A percentile compares a stretch with the other conserved stretches of the same genome.
These are phyloP conservation scores for Lactarius tabidus DNA, from an alignment of 768 basidiomycete genomes.

Conservation along the genomic window DNA sequence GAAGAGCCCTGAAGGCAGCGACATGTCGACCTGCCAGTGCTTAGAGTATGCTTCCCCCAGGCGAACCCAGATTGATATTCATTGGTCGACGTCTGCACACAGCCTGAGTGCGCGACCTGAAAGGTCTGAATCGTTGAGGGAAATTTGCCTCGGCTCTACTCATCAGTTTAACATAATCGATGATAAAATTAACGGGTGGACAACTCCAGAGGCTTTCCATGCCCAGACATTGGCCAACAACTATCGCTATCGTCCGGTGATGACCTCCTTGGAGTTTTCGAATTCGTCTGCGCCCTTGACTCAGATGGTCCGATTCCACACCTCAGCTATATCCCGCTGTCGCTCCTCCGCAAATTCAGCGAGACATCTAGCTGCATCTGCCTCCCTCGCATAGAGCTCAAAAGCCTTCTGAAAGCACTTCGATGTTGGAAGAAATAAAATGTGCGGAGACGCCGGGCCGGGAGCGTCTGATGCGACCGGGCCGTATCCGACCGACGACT, in stretches of 20 bases:
- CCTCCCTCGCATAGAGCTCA: constrained; percentile 88
- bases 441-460: too few relatives aligned
- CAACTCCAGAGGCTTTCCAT: constrained; percentile 93
- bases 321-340: constrained; percentile 95
- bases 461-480: too few relatives aligned
- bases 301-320: constrained; percentile 90
- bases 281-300: constrained; percentile 90
- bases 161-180: constrained; percentile 11
- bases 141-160: constrained; percentile 67
- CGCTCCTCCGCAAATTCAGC: constrained; percentile 89
- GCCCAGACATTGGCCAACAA: constrained; percentile 90
- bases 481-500: too few relatives aligned
- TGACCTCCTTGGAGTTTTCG: constrained; percentile 40
- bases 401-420: constrained; percentile 99
- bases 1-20: constrained; percentile 87
- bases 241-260: constrained; percentile 48
- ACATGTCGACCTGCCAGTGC: constrained; percentile 83
- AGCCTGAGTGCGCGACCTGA: constrained; percentile 87
- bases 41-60: constrained; percentile 89
- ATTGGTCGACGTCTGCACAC: constrained; percentile 63
- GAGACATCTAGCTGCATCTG: constrained; percentile 75
- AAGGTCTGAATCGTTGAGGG: constrained; percentile 73
- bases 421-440: too few relatives aligned
- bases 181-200: constrained; percentile 65
- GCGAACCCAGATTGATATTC: constrained; percentile 87